Conservation (phyloP, 768 basidiomycete genomes). For the Psilocybe cyanescens region DNA sequence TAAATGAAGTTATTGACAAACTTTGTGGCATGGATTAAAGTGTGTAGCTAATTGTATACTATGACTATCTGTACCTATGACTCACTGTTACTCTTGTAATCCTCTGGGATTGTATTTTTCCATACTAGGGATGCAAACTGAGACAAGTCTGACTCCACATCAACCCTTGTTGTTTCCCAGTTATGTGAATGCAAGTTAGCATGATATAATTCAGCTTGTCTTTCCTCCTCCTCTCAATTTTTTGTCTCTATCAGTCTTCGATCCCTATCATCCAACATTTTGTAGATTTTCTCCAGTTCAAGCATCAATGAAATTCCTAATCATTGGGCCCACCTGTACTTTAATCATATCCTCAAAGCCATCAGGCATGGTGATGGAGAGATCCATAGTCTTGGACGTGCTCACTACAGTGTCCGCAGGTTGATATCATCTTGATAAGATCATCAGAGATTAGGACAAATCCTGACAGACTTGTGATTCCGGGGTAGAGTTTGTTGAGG, state of each 20-base stretch:
- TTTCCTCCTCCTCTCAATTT: too few species aligned
- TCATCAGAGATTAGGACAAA: constrained; percentile 6
- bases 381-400: not conserved
- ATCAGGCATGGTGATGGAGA: constrained; percentile 7
- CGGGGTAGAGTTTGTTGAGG: not conserved
- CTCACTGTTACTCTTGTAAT: not conserved
- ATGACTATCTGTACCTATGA: not conserved
- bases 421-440: constrained; percentile 7
- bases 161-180: too few species aligned
- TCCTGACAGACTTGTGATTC: not conserved
- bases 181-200: too few species aligned
- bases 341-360: constrained; percentile 9
- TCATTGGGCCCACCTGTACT: too few species aligned
- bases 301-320: too few species aligned
- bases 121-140: not conserved
- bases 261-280: too few species aligned
- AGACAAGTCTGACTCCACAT: too few species aligned
- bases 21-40: not conserved
- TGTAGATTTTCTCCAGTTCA: too few species aligned
- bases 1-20: constrained; percentile 1
- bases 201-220: too few species aligned
- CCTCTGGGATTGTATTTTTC: not conserved
- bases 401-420: constrained; percentile 4
- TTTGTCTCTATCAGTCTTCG: too few species aligned
- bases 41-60: not conserved